Evolutionary conservation across 208 protist species (phyloP), one percentile per base, ranked within the genome.

Genomic region (Trypanosoma caninum): DNA sequence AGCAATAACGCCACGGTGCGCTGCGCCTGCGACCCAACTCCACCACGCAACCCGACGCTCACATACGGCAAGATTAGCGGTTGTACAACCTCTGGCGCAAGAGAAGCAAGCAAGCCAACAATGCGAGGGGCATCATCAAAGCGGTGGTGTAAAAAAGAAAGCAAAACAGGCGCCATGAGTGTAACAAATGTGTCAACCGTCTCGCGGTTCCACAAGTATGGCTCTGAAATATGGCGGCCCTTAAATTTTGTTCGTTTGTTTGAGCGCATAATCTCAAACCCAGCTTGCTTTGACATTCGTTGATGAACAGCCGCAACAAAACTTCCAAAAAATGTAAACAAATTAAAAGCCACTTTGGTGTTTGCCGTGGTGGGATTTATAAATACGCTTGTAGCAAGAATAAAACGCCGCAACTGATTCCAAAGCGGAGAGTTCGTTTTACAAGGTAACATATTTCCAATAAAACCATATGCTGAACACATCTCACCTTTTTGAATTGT

Each of bases 361-460:
- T 44, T 42, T 23, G 77, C 45, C 40, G 69, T 53, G 72, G 72
- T 71, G 0, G 81, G 84, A 6, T 78, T 74, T 66, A 94, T 52
- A 41, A 91, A 83, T 7, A 89, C 82, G 35, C 70, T 76, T 23
- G 76, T 87, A 14, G 84, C 78, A 55, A 80, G 79, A 23, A 94
- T 59, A 70, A 87, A 91, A 8, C 87, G 87, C 18, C 77, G 75
- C 28, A 91, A 54, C 11, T 94, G 87, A 28, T 82, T 81, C 87
- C 87, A 94, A n/a, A 94, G 59, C 16, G 87, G 72, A 16, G 78
- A 74, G 53, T 58, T 44, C 13, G 72, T 78, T 9, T 38, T 8
- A 34, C 35, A 18, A 23, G 66, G 54, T 10, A 78, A 50, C 51
- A 68, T 59, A 27, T 78, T 64, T 0, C 44, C 59, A 41, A 78